Evolutionary conservation across 2,329 filamentous ascomycete species (phyloP).

Genomic region (Pestalotiopsis sp.): DNA sequence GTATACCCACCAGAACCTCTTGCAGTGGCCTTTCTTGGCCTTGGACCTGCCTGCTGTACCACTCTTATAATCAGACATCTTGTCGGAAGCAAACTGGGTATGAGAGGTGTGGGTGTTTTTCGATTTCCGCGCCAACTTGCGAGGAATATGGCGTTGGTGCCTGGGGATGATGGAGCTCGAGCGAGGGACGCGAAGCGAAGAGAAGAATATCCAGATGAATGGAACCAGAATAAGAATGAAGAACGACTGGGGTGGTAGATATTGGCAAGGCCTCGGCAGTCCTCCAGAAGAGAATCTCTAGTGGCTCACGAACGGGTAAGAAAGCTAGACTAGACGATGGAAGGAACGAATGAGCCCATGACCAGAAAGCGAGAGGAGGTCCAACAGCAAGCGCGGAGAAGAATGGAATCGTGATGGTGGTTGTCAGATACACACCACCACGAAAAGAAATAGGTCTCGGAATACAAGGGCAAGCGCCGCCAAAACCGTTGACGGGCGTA

Average conservation of each 20-base stretch:
- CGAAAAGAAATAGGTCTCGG: neutral
- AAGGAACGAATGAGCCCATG: neutral
- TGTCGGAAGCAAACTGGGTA: neutral
- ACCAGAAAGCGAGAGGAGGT: neutral
- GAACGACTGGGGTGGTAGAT: neutral
- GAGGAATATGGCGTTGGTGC: neutral
- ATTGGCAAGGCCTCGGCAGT: neutral
- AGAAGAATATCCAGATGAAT: neutral
- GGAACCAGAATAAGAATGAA: neutral
- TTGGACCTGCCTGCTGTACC: constrained; percentile 36
- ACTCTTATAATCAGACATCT: constrained; percentile 19
- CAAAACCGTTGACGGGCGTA: neutral
- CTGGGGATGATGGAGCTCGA: no score
- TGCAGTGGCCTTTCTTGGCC: constrained; percentile 49
- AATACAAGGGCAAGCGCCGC: neutral
- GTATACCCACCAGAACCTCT: constrained; percentile 64
- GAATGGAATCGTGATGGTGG: neutral
- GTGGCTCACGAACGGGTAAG: neutral
- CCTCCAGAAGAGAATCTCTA: neutral
- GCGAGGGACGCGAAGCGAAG: no score
- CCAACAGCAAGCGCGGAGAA: neutral
- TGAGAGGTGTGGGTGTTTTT: neutral
- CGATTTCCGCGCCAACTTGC: neutral
- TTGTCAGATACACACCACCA: neutral
- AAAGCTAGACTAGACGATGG: neutral